Percentiles rank a stretch among this genome's conserved stretches.
phyloP scores from a whole-genome alignment of 2,329 filamentous ascomycete species.

The Botrytis fabae region DNA sequence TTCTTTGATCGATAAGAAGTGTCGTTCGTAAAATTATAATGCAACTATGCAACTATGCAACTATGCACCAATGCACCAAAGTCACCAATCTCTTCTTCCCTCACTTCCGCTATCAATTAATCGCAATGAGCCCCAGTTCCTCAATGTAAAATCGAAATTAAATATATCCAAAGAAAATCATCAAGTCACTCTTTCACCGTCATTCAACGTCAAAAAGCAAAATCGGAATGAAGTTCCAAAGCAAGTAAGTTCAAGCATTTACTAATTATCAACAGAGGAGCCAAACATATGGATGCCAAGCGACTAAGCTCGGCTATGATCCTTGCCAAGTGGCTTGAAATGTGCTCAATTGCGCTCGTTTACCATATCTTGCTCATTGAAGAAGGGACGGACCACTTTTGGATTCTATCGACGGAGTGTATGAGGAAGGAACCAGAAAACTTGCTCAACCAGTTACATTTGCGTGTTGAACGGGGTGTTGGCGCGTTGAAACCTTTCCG shows the following conservation, averaged over 20 bases:
- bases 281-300: constrained; percentile 11
- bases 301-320: background rate
- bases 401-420: background rate
- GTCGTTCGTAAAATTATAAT: background rate
- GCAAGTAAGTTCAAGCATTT: background rate
- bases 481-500: background rate
- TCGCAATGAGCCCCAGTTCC: background rate
- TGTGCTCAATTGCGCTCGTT: constrained; percentile 26
- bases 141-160: background rate
- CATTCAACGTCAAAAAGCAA: background rate
- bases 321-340: constrained; percentile 24
- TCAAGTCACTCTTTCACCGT: background rate
- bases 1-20: background rate
- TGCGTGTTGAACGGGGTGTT: background rate
- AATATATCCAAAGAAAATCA: background rate
- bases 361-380: background rate
- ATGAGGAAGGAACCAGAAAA: background rate
- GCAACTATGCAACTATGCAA: constrained; percentile 8
- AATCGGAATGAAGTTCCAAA: background rate
- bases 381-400: constrained; percentile 4
- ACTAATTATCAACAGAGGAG: background rate
- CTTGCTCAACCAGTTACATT: background rate
- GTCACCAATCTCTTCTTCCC: background rate
- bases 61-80: background rate
- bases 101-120: background rate